phyloP scores from a whole-genome alignment of 1,284 basidiomycete species.

The Spongiforma sp. region DNA sequence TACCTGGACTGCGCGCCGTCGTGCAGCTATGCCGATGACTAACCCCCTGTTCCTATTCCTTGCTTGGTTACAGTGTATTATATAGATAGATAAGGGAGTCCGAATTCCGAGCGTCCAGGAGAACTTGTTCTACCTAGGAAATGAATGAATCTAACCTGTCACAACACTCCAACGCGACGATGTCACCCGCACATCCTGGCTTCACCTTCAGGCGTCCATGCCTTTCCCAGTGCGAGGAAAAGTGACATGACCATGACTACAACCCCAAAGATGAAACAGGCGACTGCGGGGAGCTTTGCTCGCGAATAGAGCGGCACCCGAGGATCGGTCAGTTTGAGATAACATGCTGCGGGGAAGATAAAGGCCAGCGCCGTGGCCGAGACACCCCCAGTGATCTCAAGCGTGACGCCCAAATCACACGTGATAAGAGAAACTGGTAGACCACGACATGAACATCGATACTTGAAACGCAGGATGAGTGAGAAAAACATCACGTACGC shows the following conservation, averaged over 20 bases:
- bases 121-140: constrained; percentile 15
- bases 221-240: constrained; percentile 74
- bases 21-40: constrained; percentile 37
- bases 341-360: constrained; percentile 92
- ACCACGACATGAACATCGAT: background rate
- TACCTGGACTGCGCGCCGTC: constrained; percentile 65
- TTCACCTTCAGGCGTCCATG: constrained; percentile 73
- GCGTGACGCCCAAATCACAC: constrained; percentile 96
- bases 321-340: constrained; percentile 73
- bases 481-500: constrained; percentile 52
- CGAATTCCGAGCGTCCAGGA: constrained; percentile 14
- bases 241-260: constrained; percentile 83
- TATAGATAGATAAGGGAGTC: constrained; percentile 4
- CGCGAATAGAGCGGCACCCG: constrained; percentile 67
- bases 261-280: constrained; percentile 77
- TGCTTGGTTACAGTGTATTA: background rate
- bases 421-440: constrained; percentile 84
- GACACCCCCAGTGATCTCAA: constrained; percentile 96
- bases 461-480: background rate
- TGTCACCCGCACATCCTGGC: constrained; percentile 67
- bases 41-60: background rate
- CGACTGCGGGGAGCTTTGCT: constrained; percentile 74
- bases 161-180: constrained; percentile 5
- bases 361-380: constrained; percentile 95
- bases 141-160: constrained; percentile 10